These are phyloP conservation scores for Acanthamoeba lenticulata DNA, from an alignment of 208 protist species.

Conservation along the genomic window DNA sequence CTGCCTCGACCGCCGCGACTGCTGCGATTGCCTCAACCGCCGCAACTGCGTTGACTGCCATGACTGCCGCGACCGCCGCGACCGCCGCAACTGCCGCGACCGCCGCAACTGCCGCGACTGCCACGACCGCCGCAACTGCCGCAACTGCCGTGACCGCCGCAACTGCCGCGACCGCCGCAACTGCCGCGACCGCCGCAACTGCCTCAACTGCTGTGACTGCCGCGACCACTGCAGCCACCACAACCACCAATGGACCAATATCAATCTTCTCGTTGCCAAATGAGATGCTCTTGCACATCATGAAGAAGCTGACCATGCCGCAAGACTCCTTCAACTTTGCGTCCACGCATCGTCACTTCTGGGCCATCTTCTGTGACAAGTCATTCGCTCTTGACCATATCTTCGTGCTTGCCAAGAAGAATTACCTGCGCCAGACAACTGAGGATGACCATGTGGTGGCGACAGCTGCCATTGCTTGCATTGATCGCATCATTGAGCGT, in stretches of 20 bases:
- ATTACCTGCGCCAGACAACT: background rate
- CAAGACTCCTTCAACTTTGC: conserved; percentile 21
- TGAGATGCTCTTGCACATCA: conserved; percentile 4
- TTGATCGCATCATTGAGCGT: background rate
- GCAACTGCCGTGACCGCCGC: too few species aligned
- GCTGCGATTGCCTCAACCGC: too few species aligned
- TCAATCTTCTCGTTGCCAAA: background rate
- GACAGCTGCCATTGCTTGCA: background rate
- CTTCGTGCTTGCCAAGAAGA: background rate
- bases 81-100: too few species aligned
- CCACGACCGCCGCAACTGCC: too few species aligned
- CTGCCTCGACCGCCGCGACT: too few species aligned
- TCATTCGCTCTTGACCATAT: background rate
- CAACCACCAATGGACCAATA: background rate
- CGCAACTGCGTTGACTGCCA: background rate
- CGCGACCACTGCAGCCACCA: background rate
- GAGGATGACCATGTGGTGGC: background rate
- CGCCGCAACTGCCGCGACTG: too few species aligned
- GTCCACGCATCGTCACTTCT: background rate
- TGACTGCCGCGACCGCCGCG: background rate
- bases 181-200: too few species aligned
- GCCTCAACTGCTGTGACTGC: background rate
- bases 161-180: too few species aligned
- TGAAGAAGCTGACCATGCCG: background rate
- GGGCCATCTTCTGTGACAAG: background rate